These are phyloP conservation scores for Picochlorum sp. DNA, from an alignment of 139 green algal species.

Conservation along the genomic window DNA sequence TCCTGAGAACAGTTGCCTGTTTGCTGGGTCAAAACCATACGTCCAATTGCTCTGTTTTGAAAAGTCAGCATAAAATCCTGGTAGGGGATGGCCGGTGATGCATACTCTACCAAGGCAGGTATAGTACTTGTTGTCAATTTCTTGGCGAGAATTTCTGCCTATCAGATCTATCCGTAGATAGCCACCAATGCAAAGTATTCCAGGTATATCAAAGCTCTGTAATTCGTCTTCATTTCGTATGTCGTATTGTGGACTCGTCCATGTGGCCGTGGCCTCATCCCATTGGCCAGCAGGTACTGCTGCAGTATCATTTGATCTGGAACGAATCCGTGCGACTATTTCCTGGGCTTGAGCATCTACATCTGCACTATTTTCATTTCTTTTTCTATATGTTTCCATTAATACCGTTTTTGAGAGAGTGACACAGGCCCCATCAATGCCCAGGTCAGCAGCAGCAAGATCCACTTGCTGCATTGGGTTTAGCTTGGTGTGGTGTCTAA, in stretches of 20 bases:
- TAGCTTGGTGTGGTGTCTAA: background rate
- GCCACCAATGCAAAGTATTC: background rate
- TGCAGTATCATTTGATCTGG: background rate
- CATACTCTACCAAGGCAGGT: slow-evolving; percentile 5
- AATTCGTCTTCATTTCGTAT: background rate
- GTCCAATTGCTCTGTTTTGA: too few species aligned
- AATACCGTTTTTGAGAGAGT: background rate
- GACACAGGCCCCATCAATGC: background rate
- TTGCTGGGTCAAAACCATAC: too few species aligned
- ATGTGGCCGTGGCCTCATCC: background rate
- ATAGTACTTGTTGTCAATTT: slow-evolving; percentile 24
- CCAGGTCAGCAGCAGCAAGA: background rate
- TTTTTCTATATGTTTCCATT: background rate
- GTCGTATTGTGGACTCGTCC: background rate
- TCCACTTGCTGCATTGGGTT: background rate
- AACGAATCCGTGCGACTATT: background rate
- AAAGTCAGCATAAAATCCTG: background rate
- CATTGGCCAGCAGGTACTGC: background rate
- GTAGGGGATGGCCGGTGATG: background rate
- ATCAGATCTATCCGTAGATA: slow-evolving; percentile 26
- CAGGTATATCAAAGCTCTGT: background rate
- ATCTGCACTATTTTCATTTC: background rate
- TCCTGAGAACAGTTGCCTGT: too few species aligned
- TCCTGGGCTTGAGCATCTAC: background rate
- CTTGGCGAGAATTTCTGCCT: slow-evolving; percentile 25